Evolutionary conservation across 2,329 filamentous ascomycete species (phyloP).

Genomic region (Trichoderma citrinoviride): DNA sequence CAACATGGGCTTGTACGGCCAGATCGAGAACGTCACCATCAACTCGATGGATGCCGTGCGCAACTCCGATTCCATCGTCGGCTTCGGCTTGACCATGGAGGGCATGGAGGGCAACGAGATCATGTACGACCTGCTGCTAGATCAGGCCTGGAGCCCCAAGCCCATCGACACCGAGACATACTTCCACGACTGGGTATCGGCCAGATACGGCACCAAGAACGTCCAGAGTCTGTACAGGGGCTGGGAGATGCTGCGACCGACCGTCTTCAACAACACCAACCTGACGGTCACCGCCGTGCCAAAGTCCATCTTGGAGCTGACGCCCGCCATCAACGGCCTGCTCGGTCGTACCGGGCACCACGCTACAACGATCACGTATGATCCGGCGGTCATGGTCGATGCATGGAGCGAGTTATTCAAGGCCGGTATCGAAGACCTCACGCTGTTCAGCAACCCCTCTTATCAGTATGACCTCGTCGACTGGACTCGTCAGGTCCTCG

Average conservation of each 20-base stretch:
- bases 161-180: constrained; percentile 46
- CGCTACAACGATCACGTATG: constrained; percentile 43
- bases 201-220: constrained; percentile 38
- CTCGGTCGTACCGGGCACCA: constrained; percentile 41
- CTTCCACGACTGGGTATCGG: constrained; percentile 45
- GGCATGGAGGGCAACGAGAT: constrained; percentile 54
- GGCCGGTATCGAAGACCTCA: constrained; percentile 33
- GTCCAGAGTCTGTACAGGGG: constrained; percentile 38
- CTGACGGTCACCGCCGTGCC: constrained; percentile 40
- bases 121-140: constrained; percentile 49
- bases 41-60: constrained; percentile 45
- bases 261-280: constrained; percentile 50
- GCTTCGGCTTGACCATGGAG: constrained; percentile 49
- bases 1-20: constrained; percentile 50
- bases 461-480: constrained; percentile 50
- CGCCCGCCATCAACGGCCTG: constrained; percentile 42
- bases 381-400: constrained; percentile 36
- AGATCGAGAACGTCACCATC: constrained; percentile 47
- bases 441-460: constrained; percentile 41
- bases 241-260: constrained; percentile 46
- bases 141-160: constrained; percentile 47
- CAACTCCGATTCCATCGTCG: constrained; percentile 43
- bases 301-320: constrained; percentile 47
- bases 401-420: constrained; percentile 41
- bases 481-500: constrained; percentile 47